These are phyloP conservation scores for Globisporangium echinulatum DNA, from an alignment of 352 stramenopile species.

Conservation along the genomic window DNA sequence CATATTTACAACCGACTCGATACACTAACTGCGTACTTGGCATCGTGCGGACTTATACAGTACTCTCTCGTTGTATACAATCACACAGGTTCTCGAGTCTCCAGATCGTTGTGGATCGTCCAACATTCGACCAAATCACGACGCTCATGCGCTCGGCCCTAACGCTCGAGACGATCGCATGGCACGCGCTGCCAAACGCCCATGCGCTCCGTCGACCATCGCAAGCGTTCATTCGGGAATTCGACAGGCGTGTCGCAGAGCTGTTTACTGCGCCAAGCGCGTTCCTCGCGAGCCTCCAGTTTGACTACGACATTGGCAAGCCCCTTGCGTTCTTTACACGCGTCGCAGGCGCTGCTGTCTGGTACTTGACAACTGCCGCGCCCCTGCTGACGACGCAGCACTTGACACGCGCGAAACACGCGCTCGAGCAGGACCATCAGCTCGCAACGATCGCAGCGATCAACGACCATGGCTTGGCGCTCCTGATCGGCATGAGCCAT, in stretches of 20 bases:
- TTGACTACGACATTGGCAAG: constrained; percentile 75
- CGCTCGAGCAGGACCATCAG: constrained; percentile 69
- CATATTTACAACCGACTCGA: background rate
- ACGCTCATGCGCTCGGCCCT: constrained; percentile 36
- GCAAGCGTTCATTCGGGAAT: constrained; percentile 26
- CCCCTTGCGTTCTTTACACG: constrained; percentile 59
- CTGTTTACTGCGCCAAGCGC: constrained; percentile 27
- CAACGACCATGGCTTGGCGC: constrained; percentile 56
- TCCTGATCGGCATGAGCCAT: constrained; percentile 76
- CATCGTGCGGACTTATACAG: background rate
- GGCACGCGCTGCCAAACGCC: constrained; percentile 9
- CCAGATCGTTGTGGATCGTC: constrained; percentile 65
- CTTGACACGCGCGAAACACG: constrained; percentile 42
- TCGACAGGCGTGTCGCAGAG: constrained; percentile 33
- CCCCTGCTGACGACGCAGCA: constrained; percentile 36
- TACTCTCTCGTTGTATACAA: background rate
- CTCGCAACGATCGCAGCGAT: constrained; percentile 64
- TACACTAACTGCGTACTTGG: background rate
- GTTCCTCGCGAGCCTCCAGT: constrained; percentile 51
- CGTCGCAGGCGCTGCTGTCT: constrained; percentile 41
- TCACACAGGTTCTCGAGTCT: constrained; percentile 69
- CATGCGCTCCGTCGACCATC: constrained; percentile 13
- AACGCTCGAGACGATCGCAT: constrained; percentile 30
- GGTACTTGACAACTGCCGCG: constrained; percentile 29
- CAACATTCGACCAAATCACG: constrained; percentile 46